These are phyloP conservation scores for Hordeum vulgare DNA, from an alignment of 176 grass and related monocot species.

Conservation along the genomic window DNA sequence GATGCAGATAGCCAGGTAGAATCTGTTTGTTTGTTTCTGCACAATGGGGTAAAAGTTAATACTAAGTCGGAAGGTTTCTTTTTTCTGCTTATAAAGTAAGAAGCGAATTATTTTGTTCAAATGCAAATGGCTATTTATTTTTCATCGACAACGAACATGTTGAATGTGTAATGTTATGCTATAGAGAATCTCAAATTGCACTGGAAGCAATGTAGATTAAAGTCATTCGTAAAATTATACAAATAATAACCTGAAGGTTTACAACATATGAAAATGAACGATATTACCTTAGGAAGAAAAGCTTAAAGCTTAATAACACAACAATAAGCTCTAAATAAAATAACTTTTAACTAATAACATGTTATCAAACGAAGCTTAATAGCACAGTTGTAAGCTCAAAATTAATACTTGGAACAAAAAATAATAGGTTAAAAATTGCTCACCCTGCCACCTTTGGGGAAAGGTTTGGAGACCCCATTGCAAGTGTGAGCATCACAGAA, in stretches of 20 bases:
- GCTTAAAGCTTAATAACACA: background rate
- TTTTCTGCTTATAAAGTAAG: background rate
- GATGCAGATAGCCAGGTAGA: conserved; percentile 67
- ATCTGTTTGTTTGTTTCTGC: conserved; percentile 82
- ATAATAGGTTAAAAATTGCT: background rate
- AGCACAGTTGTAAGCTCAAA: background rate
- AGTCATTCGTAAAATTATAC: background rate
- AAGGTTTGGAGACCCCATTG: conserved; percentile 54
- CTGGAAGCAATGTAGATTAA: background rate
- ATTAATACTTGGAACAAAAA: background rate
- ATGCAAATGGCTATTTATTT: background rate
- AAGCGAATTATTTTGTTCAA: background rate
- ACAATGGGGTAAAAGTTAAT: conserved; percentile 14
- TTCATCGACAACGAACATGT: background rate
- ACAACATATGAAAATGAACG: background rate
- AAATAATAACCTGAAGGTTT: background rate
- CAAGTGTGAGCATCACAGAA: conserved; percentile 96
- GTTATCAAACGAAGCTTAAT: background rate
- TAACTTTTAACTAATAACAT: background rate
- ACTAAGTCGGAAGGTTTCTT: background rate
- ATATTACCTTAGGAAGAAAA: background rate
- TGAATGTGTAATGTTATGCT: background rate
- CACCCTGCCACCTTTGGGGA: conserved; percentile 93
- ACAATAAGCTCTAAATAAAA: background rate
- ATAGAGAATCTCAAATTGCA: conserved; percentile 5